Conservation (phyloP, 371 early-diverging fungal genomes). For the Circinella umbellata region DNA sequence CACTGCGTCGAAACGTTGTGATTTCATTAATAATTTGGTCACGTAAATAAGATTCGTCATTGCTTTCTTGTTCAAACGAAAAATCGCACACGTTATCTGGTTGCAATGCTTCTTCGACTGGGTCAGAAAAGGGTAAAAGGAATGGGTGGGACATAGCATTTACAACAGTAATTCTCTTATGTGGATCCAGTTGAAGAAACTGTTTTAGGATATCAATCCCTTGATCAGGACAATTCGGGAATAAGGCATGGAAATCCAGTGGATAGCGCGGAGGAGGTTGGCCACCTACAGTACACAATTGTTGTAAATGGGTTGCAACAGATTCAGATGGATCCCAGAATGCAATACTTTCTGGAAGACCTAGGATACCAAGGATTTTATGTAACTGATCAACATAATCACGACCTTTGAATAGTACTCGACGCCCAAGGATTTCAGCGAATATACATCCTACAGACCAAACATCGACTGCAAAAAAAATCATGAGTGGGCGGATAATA, state of each 20-base stretch:
- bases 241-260: slow-evolving; percentile 33
- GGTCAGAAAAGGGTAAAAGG: slow-evolving; percentile 57
- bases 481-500: not conserved
- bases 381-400: slow-evolving; percentile 92
- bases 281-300: slow-evolving; percentile 50
- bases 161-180: slow-evolving; percentile 73
- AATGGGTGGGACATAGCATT: slow-evolving; percentile 79
- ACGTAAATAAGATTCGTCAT: slow-evolving; percentile 24
- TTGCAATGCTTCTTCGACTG: slow-evolving; percentile 28
- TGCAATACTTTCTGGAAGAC: slow-evolving; percentile 87
- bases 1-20: slow-evolving; percentile 18
- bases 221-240: slow-evolving; percentile 52
- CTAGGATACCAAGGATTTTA: slow-evolving; percentile 84
- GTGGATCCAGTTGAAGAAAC: slow-evolving; percentile 85
- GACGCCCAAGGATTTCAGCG: slow-evolving; percentile 79
- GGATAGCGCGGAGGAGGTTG: slow-evolving; percentile 38
- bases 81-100: slow-evolving; percentile 23
- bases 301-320: slow-evolving; percentile 25
- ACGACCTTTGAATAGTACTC: slow-evolving; percentile 70
- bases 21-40: slow-evolving; percentile 30
- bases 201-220: slow-evolving; percentile 72
- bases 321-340: slow-evolving; percentile 45
- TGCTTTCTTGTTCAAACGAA: slow-evolving; percentile 23
- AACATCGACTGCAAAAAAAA: slow-evolving; percentile 62
- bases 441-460: slow-evolving; percentile 92